These are phyloP conservation scores for Trypanosoma vivax DNA, from an alignment of 208 protist genomes.

Conservation along the genomic window DNA sequence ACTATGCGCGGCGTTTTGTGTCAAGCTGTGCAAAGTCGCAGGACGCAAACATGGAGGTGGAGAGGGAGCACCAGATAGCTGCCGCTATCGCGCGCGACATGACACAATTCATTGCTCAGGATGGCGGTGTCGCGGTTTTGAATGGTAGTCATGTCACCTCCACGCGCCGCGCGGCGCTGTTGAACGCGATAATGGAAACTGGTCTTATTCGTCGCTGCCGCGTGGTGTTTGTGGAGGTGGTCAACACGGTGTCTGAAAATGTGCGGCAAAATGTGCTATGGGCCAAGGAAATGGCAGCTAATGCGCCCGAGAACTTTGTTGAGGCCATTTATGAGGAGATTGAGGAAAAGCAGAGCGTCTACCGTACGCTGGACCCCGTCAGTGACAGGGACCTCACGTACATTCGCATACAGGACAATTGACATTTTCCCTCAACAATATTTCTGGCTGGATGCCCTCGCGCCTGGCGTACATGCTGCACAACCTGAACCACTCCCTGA, in stretches of 20 bases:
- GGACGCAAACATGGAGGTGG: conserved; percentile 2
- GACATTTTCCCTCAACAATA: conserved; percentile 79
- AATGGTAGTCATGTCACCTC: conserved; percentile 68
- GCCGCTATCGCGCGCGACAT: conserved; percentile 52
- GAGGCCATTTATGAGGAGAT: conserved; percentile 68
- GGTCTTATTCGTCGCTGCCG: conserved; percentile 50
- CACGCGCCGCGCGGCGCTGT: conserved; percentile 43
- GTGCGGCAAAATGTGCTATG: conserved; percentile 58
- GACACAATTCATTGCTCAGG: conserved; percentile 48
- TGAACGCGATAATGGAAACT: conserved; percentile 61
- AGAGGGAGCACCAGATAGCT: conserved; percentile 39
- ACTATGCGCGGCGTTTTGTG: conserved; percentile 34
- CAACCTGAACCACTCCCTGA: conserved; percentile 68
- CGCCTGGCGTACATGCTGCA: conserved; percentile 85
- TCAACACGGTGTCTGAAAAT: conserved; percentile 46
- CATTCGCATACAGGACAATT: conserved; percentile 73
- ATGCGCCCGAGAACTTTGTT: conserved; percentile 63
- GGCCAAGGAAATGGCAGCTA: conserved; percentile 43
- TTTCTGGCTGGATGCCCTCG: conserved; percentile 82
- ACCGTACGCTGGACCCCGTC: conserved; percentile 61
- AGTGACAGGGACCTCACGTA: conserved; percentile 73
- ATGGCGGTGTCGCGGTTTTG: conserved; percentile 67
- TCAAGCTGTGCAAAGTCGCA: background rate
- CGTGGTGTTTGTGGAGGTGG: conserved; percentile 80
- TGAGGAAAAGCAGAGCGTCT: conserved; percentile 53